Conservation (phyloP, 805 yeast genomes). For the Ogataea paraovalis region DNA sequence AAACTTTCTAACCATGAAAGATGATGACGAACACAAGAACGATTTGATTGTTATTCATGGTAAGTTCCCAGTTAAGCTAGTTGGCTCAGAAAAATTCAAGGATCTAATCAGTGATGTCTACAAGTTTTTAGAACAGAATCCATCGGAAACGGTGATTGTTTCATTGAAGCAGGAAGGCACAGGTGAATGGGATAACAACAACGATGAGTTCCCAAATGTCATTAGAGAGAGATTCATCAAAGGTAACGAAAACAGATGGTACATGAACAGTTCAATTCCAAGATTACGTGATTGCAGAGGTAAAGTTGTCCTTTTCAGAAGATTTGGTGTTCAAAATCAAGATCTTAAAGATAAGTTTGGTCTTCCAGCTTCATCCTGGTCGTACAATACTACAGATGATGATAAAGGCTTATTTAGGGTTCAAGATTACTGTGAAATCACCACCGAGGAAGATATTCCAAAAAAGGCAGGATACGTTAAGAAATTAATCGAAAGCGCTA, state of each 20-base stretch:
- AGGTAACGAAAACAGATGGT: slow-evolving; percentile 54
- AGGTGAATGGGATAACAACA: slow-evolving; percentile 56
- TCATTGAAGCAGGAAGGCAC: slow-evolving; percentile 75
- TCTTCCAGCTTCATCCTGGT: slow-evolving; percentile 65
- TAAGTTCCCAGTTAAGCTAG: slow-evolving; percentile 65
- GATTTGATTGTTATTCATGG: slow-evolving; percentile 71
- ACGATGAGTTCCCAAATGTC: slow-evolving; percentile 61
- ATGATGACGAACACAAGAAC: slow-evolving; percentile 36
- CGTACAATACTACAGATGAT: slow-evolving; percentile 60
- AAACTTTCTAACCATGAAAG: slow-evolving; percentile 42
- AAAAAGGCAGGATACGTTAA: slow-evolving; percentile 57
- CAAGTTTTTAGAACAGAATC: slow-evolving; percentile 47
- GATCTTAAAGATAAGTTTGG: slow-evolving; percentile 44
- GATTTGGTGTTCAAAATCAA: slow-evolving; percentile 60
- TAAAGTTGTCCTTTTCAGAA: slow-evolving; percentile 59
- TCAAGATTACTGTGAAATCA: slow-evolving; percentile 72
- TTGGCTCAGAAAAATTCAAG: slow-evolving; percentile 49
- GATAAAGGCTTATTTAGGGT: slow-evolving; percentile 60
- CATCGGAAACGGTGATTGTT: slow-evolving; percentile 58
- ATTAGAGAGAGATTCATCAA: slow-evolving; percentile 56
- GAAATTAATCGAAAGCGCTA: slow-evolving; percentile 50
- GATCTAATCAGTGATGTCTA: slow-evolving; percentile 57
- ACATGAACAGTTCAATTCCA: slow-evolving; percentile 53
- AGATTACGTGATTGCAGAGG: slow-evolving; percentile 61
- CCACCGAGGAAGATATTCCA: slow-evolving; percentile 45